Evolutionary conservation across 495 filamentous ascomycete genomes (phyloP).

Genomic region (Cercophora newfieldiana): DNA sequence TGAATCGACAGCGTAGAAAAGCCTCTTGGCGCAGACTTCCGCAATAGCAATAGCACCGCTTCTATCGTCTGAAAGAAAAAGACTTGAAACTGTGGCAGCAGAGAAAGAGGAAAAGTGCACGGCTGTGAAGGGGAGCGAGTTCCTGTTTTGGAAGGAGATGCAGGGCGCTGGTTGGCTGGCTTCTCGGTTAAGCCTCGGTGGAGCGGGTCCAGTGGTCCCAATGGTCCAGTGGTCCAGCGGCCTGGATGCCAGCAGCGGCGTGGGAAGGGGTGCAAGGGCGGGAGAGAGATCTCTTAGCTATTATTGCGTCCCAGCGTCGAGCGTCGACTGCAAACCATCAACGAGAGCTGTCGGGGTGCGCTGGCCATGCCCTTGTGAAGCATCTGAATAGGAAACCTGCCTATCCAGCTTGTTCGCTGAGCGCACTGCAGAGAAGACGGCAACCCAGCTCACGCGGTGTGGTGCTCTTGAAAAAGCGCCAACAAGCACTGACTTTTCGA

Average conservation of each 20-base stretch:
- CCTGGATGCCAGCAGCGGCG: not conserved
- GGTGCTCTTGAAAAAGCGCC: not conserved
- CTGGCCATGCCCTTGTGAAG: not conserved
- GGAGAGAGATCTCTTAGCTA: not conserved
- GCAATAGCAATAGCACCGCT: not conserved
- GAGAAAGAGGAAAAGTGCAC: conserved; percentile 12
- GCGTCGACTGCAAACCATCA: not conserved
- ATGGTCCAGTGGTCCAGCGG: not conserved
- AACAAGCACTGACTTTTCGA: not conserved
- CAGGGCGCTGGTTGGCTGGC: conserved; percentile 26
- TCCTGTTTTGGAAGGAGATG: conserved; percentile 37
- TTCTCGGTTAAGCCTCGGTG: conserved; percentile 34
- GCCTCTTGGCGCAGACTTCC: not conserved
- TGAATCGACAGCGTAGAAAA: not conserved
- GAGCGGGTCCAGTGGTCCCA: conserved; percentile 11
- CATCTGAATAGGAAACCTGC: not conserved
- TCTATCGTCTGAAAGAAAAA: conserved; percentile 1
- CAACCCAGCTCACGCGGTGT: not conserved
- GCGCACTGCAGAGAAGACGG: no score
- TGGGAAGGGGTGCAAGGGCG: conserved; percentile 3
- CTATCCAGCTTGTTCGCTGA: not conserved
- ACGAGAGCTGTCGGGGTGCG: not conserved
- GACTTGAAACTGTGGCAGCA: not conserved
- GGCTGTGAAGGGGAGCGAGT: conserved; percentile 14
- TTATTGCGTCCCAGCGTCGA: not conserved